Evolutionary conservation across 2,329 filamentous ascomycete species (phyloP).

Genomic region (Botryotinia narcissicola): DNA sequence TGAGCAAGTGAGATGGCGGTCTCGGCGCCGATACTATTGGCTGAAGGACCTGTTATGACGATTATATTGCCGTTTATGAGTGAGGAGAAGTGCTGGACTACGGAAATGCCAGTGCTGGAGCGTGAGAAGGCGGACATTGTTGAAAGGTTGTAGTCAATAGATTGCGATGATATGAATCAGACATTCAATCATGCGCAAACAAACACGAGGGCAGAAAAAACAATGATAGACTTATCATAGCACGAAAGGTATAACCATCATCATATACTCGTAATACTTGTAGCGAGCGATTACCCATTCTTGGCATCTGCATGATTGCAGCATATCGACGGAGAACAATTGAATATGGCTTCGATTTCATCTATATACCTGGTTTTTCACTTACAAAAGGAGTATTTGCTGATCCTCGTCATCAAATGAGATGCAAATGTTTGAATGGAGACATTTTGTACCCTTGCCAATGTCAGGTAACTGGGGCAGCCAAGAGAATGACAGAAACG

Average conservation of each 20-base stretch:
- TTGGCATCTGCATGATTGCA: conserved; percentile 11
- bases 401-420: neutral
- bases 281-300: neutral
- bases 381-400: neutral
- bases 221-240: neutral
- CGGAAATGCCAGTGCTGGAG: conserved; percentile 1
- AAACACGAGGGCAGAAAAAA: neutral
- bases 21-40: conserved; percentile 26
- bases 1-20: conserved; percentile 31
- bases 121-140: neutral
- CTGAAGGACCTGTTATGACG: conserved; percentile 27
- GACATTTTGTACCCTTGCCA: neutral
- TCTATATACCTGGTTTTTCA: neutral
- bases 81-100: conserved; percentile 4
- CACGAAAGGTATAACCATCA: neutral
- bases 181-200: neutral
- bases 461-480: neutral
- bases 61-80: neutral
- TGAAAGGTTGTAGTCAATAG: neutral
- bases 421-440: neutral
- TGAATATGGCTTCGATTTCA: neutral
- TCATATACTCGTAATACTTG: neutral
- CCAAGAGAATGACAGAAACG: neutral
- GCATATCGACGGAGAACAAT: neutral
- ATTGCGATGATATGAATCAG: neutral